These are phyloP conservation scores for Suhomyces guaymorum DNA, from an alignment of 1,139 yeast genomes.

Conservation along the genomic window DNA sequence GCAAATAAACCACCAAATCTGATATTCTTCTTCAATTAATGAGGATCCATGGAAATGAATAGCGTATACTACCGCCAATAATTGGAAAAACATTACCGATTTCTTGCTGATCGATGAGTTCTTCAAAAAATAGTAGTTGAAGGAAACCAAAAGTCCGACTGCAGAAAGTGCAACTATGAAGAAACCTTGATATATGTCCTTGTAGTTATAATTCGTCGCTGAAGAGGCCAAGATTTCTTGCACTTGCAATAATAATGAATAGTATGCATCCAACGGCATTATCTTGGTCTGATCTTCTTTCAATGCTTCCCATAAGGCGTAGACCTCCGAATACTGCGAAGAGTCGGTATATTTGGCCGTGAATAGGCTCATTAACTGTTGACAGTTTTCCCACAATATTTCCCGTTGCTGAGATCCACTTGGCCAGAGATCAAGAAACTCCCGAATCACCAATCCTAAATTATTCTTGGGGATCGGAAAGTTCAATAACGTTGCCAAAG, in stretches of 20 bases:
- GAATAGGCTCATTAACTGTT: conserved; percentile 52
- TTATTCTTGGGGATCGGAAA: conserved; percentile 86
- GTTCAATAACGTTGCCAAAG: conserved; percentile 69
- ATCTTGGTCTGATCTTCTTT: not conserved
- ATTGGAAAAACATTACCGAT: conserved; percentile 26
- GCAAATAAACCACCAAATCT: conserved; percentile 87
- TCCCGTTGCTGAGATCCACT: conserved; percentile 32
- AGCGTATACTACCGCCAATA: conserved; percentile 48
- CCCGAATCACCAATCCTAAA: conserved; percentile 69
- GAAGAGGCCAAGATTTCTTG: conserved; percentile 62
- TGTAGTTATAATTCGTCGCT: conserved; percentile 72
- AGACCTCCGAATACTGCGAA: conserved; percentile 11
- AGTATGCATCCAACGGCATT: conserved; percentile 20
- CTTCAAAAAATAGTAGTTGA: conserved; percentile 21
- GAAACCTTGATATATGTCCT: conserved; percentile 52
- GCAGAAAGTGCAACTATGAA: conserved; percentile 24
- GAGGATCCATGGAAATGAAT: conserved; percentile 83
- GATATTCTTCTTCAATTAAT: conserved; percentile 95
- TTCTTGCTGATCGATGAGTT: conserved; percentile 12
- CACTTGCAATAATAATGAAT: conserved; percentile 44
- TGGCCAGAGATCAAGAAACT: conserved; percentile 57
- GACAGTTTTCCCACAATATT: conserved; percentile 58
- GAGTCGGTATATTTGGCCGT: conserved; percentile 25
- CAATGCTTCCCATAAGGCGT: conserved; percentile 16
- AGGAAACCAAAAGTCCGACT: conserved; percentile 20